Base-by-base conservation (phyloP, 139 green algal genomes). In the Picochlorum sp. region DNA sequence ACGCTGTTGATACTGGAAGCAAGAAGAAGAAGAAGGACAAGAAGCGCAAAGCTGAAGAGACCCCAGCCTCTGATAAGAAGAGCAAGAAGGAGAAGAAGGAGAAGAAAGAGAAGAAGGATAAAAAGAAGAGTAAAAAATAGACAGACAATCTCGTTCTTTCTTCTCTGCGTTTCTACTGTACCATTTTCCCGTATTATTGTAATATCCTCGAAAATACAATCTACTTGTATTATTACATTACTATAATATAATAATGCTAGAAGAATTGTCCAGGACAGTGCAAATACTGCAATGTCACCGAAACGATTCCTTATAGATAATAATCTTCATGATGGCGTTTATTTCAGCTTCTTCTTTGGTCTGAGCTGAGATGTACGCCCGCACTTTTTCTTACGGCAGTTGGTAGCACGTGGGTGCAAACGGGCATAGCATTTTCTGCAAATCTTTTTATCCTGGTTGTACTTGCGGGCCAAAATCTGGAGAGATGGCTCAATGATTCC, bases 401-500 rank as follows among this genome's bases (percentile, higher is more conserved):
- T 99, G 31, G 83, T 85, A 44, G 94, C 94, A 55, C 91, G 81
- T 4, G 94, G 92, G 81, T 97, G 92, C 77, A 99, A 86, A 74
- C 94, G 91, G 20, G 94, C 94, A 68, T 99, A 99, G 88, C 94
- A 99, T 92, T 98, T 98, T 83, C 93, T 88, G 90, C 93, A 98
- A 74, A 98, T 94, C 76, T 92, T 88, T 85, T 98, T 98, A 77
- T 98, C 93, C 72, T 90, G 80, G 87, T 98, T 98, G 87, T 92
- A 97, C 88, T 98, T 99, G 67, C 87, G 81, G 10, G 94, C 94
- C 49, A 99, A 87, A 64, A 90, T 90, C 76, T 93, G 84, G 63
- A 99, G 90, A 24, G 90, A 97, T 13, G 94, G 94, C 89, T 99
- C 94, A 64, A 99, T 99, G 85, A 99, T 99, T 67, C 90, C 90